A percentile compares a stretch with the other conserved stretches of the same genome.
phyloP scores from a whole-genome alignment of 805 yeast genomes.

The Candida palmyrensis region DNA sequence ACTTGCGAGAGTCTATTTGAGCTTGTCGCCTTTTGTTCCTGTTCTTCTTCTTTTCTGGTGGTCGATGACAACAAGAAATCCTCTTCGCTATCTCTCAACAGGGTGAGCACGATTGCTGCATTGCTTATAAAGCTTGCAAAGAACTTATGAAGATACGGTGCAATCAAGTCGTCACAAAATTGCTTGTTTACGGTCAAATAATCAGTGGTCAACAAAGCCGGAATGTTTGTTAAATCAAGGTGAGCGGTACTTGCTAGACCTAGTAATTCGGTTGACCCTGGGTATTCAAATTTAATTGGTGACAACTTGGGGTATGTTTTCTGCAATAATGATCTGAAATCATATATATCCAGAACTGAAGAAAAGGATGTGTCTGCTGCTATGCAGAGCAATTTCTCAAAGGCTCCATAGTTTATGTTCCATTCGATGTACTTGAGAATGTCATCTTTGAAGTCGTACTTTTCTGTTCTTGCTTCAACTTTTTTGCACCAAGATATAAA shows the following conservation, averaged over 20 bases:
- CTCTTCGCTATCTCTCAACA: conserved; percentile 68
- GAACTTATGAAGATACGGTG: conserved; percentile 44
- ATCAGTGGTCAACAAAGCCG: conserved; percentile 23
- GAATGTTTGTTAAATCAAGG: conserved; percentile 23
- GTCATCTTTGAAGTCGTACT: conserved; percentile 49
- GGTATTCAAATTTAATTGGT: conserved; percentile 49
- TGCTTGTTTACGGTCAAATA: conserved; percentile 13
- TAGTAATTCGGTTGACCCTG: conserved; percentile 32
- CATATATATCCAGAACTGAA: conserved; percentile 46
- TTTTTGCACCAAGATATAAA: conserved; percentile 67
- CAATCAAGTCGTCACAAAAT: conserved; percentile 25
- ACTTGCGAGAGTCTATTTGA: conserved; percentile 2
- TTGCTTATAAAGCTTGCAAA: conserved; percentile 54
- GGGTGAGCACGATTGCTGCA: conserved; percentile 62
- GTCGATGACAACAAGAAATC: conserved; percentile 55
- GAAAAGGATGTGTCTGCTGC: conserved; percentile 51
- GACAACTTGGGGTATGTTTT: conserved; percentile 55
- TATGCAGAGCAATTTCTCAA: conserved; percentile 60
- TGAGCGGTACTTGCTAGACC: no score
- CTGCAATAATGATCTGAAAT: conserved; percentile 62
- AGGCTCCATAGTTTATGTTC: conserved; percentile 60
- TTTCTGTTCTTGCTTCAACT: conserved; percentile 31
- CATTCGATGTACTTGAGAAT: conserved; percentile 56
- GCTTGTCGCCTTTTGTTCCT: conserved; percentile 8
- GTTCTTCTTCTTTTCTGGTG: conserved; percentile 16